phyloP scores from a whole-genome alignment of 2,329 filamentous ascomycete genomes.

The Sordariomycetes sp. region DNA sequence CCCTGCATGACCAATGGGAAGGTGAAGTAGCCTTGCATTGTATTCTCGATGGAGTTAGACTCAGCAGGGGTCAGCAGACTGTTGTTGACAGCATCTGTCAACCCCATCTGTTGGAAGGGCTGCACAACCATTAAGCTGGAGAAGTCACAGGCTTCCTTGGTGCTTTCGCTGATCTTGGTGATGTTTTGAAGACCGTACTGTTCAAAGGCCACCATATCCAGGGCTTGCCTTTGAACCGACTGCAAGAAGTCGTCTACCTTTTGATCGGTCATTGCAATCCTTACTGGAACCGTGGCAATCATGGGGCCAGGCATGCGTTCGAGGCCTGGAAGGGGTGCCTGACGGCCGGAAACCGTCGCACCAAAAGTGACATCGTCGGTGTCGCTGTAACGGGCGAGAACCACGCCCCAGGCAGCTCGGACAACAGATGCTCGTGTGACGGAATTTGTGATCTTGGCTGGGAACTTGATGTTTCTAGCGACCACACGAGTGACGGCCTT shows the following conservation, averaged over 20 bases:
- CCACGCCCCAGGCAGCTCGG: slow-evolving; percentile 17
- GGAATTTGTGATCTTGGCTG: no score
- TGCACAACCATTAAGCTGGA: slow-evolving; percentile 9
- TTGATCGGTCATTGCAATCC: slow-evolving; percentile 3
- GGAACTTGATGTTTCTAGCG: no score
- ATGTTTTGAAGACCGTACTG: slow-evolving; percentile 15
- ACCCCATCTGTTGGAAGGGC: not conserved
- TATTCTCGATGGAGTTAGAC: not conserved
- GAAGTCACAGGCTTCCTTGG: slow-evolving; percentile 8
- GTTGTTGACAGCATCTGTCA: not conserved
- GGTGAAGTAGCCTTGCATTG: slow-evolving; percentile 2
- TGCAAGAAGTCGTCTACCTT: slow-evolving; percentile 7
- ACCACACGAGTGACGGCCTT: no score
- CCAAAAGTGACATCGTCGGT: slow-evolving; percentile 11
- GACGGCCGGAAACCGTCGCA: slow-evolving; percentile 10
- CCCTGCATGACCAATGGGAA: slow-evolving; percentile 6
- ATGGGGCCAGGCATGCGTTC: slow-evolving; percentile 9
- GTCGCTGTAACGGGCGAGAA: slow-evolving; percentile 6
- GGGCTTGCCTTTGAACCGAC: slow-evolving; percentile 7
- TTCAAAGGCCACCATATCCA: slow-evolving; percentile 11
- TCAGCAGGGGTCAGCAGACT: not conserved
- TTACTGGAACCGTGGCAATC: slow-evolving; percentile 8
- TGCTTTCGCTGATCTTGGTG: slow-evolving; percentile 5
- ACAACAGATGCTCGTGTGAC: no score
- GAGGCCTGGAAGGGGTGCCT: slow-evolving; percentile 11